Conservation (phyloP, 2,329 filamentous ascomycete genomes). For the Penicillium palitans region DNA sequence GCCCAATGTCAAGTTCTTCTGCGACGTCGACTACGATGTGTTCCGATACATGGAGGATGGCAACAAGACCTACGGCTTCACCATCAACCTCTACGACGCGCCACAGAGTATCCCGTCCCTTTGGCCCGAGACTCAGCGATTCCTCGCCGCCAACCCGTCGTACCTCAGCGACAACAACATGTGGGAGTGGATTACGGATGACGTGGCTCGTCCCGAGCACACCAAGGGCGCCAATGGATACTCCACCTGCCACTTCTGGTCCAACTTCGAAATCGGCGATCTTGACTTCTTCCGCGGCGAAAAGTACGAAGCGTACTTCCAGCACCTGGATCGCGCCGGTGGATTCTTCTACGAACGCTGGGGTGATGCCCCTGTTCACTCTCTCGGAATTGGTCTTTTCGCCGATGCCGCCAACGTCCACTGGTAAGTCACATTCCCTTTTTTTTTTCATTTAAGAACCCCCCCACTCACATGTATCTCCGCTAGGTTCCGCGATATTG, state of each 20-base stretch:
- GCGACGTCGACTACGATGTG: constrained; percentile 96
- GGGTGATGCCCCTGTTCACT: constrained; percentile 97
- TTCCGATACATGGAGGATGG: constrained; percentile 98
- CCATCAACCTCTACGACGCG: constrained; percentile 93
- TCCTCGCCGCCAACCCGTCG: constrained; percentile 79
- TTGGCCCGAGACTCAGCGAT: constrained; percentile 95
- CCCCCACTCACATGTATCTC: constrained; percentile 7
- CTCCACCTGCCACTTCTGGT: constrained; percentile 99
- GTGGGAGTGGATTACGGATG: constrained; percentile 82
- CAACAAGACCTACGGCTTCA: constrained; percentile 99
- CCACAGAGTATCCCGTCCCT: constrained; percentile 81
- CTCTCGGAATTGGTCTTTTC: constrained; percentile 87
- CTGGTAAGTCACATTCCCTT: constrained; percentile 62
- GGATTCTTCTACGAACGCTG: constrained; percentile 99
- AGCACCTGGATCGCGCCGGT: constrained; percentile 87
- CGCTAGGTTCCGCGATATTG: constrained; percentile 94
- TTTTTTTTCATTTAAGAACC: background rate
- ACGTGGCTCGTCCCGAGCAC: constrained; percentile 72
- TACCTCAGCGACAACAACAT: constrained; percentile 83
- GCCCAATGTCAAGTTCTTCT: constrained; percentile 98
- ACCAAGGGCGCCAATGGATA: constrained; percentile 83
- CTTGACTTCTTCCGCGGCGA: constrained; percentile 90
- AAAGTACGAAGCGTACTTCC: constrained; percentile 91
- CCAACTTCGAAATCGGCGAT: constrained; percentile 95
- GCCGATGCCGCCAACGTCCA: constrained; percentile 89